Evolutionary conservation across 1,284 basidiomycete genomes (phyloP).

Genomic region (Paramarasmius palmivorus): DNA sequence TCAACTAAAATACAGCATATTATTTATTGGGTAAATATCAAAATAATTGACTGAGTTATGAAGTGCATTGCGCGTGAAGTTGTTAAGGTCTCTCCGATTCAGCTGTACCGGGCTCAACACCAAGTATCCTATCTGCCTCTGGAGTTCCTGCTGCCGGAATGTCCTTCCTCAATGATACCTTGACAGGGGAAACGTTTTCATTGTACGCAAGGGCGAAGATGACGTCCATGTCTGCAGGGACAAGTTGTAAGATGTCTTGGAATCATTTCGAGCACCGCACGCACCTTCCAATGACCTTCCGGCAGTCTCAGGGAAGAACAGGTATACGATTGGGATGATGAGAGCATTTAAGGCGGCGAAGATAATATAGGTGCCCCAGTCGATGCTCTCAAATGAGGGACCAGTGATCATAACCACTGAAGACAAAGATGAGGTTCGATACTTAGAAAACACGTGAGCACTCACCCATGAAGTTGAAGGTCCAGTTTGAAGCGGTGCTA

Average conservation of each 20-base stretch:
- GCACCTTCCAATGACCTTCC: conserved; percentile 62
- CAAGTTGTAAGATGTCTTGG: neutral
- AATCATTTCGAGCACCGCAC: conserved; percentile 3
- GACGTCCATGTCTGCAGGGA: conserved; percentile 57
- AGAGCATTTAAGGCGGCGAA: conserved; percentile 63
- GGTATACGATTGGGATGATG: conserved; percentile 60
- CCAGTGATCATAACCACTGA: conserved; percentile 62
- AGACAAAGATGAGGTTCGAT: neutral
- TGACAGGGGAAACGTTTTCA: conserved; percentile 56
- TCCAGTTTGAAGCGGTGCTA: conserved; percentile 60
- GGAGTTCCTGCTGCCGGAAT: conserved; percentile 53
- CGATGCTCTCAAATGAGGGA: conserved; percentile 62
- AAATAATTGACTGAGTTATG: no score
- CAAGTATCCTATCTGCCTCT: conserved; percentile 54
- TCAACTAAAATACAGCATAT: no score
- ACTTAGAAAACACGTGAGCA: neutral
- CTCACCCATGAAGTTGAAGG: conserved; percentile 58
- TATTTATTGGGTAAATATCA: no score
- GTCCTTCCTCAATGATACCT: conserved; percentile 56
- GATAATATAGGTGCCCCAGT: conserved; percentile 65
- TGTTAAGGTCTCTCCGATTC: no score
- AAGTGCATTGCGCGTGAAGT: no score
- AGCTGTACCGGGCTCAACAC: conserved; percentile 22
- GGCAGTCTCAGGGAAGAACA: conserved; percentile 71
- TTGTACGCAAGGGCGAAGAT: conserved; percentile 61